phyloP scores from a whole-genome alignment of 768 basidiomycete genomes.

The Mycena leptocephala region DNA sequence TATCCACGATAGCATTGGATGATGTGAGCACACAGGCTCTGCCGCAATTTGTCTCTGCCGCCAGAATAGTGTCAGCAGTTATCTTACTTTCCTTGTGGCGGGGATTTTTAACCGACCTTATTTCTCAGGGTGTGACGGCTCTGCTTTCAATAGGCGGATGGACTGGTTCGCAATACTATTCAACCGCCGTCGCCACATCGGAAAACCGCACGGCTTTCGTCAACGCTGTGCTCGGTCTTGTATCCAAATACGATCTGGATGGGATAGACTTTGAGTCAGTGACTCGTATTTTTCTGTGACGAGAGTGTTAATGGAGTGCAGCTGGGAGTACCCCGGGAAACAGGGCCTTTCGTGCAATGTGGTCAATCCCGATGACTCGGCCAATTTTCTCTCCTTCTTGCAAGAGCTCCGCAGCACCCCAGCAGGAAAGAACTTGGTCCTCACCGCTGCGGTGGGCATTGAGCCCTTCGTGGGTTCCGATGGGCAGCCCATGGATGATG shows the following conservation, averaged over 20 bases:
- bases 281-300: slow-evolving; percentile 4
- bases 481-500: slow-evolving; percentile 72
- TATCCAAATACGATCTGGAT: slow-evolving; percentile 65
- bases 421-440: slow-evolving; percentile 69
- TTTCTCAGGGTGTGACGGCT: slow-evolving; percentile 68
- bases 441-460: slow-evolving; percentile 82
- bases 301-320: slow-evolving; percentile 42
- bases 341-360: slow-evolving; percentile 82
- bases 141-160: slow-evolving; percentile 79
- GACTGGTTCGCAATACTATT: slow-evolving; percentile 77
- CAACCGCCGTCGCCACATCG: slow-evolving; percentile 68
- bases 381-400: slow-evolving; percentile 87
- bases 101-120: background rate
- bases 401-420: slow-evolving; percentile 75
- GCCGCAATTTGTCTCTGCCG: slow-evolving; percentile 68
- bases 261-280: slow-evolving; percentile 83
- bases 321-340: slow-evolving; percentile 90
- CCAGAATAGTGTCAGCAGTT: slow-evolving; percentile 59
- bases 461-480: slow-evolving; percentile 75
- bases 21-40: slow-evolving; percentile 65
- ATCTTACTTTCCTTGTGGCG: slow-evolving; percentile 41
- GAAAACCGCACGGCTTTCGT: slow-evolving; percentile 73
- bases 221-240: slow-evolving; percentile 66
- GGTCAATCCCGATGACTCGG: slow-evolving; percentile 74
- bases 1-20: slow-evolving; percentile 50